Evolutionary conservation across 352 stramenopile species (phyloP).

Genomic region (Phytopythium aichiense): DNA sequence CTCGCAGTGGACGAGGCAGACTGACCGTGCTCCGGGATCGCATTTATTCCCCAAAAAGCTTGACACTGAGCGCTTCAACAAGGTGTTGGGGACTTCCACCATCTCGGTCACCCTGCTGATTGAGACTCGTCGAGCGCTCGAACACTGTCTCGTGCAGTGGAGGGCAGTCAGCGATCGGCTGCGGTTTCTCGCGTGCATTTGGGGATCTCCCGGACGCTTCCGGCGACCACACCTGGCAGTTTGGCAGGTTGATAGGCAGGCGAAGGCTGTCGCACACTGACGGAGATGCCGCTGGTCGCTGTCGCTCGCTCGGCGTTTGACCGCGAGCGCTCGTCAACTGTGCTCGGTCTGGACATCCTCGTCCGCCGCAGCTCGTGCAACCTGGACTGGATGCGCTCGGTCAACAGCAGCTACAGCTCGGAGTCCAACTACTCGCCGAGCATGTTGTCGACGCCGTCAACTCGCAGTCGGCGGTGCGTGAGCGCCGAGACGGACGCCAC

Average conservation of each 20-base stretch:
- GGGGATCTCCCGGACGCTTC: no score
- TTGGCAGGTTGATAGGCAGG: no score
- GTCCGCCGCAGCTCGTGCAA: conserved; percentile 5
- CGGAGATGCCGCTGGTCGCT: conserved; percentile 1
- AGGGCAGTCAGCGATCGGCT: no score
- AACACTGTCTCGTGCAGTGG: no score
- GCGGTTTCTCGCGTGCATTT: background rate
- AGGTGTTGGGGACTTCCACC: no score
- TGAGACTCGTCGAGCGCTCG: no score
- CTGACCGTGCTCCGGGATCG: background rate
- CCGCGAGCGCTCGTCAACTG: background rate
- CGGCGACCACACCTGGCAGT: no score
- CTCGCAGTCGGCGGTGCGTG: background rate
- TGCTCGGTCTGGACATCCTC: background rate
- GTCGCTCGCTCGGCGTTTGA: conserved; percentile 2
- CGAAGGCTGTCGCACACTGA: background rate
- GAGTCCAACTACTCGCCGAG: conserved; percentile 12
- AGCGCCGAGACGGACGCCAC: conserved; percentile 6
- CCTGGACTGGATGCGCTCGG: conserved; percentile 16
- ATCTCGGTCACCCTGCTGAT: no score
- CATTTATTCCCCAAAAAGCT: conserved; percentile 6
- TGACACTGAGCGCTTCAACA: background rate
- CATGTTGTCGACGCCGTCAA: conserved; percentile 14
- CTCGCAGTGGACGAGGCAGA: no score
- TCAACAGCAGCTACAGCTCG: conserved; percentile 15